These are phyloP conservation scores for Cryptomeria japonica DNA, from an alignment of 75 land plant species.

Conservation along the genomic window DNA sequence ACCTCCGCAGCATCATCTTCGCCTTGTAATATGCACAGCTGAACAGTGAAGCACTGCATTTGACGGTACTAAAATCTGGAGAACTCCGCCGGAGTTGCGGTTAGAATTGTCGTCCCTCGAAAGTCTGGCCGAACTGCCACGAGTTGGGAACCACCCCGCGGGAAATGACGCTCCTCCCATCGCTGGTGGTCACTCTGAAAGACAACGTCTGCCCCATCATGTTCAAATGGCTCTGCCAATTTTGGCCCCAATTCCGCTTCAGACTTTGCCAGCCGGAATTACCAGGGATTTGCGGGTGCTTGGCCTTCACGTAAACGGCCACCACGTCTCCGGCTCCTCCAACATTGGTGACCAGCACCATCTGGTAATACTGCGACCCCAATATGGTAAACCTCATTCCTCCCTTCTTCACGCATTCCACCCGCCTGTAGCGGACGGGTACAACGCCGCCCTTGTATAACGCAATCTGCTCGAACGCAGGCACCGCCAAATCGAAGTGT, in stretches of 20 bases:
- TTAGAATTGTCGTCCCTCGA: conserved; percentile 25
- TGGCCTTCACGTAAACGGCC: conserved; percentile 21
- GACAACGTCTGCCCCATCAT: conserved; percentile 32
- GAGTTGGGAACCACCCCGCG: conserved; percentile 18
- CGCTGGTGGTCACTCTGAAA: conserved; percentile 29
- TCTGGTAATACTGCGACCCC: not conserved
- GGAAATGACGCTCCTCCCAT: conserved; percentile 19
- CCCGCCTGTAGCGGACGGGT: conserved; percentile 8
- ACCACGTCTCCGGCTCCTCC: conserved; percentile 20
- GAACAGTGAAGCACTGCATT: too few relatives aligned
- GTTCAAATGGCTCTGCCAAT: conserved; percentile 21
- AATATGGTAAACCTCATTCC: not conserved
- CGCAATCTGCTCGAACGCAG: conserved; percentile 15
- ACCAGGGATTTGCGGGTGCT: not conserved
- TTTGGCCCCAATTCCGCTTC: conserved; percentile 35
- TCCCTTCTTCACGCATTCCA: not conserved
- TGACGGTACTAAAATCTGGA: too few relatives aligned
- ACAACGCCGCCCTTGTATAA: conserved; percentile 10
- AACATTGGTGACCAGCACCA: not conserved
- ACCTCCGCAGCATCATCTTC: too few relatives aligned
- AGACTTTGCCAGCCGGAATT: conserved; percentile 27
- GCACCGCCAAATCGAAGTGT: conserved; percentile 20
- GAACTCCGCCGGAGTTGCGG: too few relatives aligned
- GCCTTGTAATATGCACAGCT: too few relatives aligned
- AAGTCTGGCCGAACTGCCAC: conserved; percentile 43